Percentiles rank a stretch among this genome's conserved stretches.
Conservation (phyloP, 441 rosid genomes). For the Cnidoscolus chayamansa region DNA sequence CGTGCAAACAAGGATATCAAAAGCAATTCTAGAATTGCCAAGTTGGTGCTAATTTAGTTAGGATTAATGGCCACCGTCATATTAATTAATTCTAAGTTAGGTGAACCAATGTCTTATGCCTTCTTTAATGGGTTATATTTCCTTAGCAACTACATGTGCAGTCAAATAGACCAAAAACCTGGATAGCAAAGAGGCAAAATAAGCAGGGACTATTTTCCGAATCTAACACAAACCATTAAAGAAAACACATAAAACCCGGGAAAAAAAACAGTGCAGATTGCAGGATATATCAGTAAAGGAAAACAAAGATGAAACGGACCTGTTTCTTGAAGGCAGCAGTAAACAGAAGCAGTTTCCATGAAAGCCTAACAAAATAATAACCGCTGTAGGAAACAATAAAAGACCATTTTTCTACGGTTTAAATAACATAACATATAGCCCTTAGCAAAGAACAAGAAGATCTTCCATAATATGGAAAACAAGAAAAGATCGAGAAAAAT, state of each 20-base stretch:
- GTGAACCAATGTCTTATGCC: slow-evolving; percentile 7
- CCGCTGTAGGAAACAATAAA: slow-evolving; percentile 15
- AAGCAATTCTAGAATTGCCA: neutral
- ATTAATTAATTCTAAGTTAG: too few species aligned
- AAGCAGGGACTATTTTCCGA: neutral
- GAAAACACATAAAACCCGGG: slow-evolving; percentile 28
- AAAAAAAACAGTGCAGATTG: neutral
- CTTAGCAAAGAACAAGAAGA: slow-evolving; percentile 17
- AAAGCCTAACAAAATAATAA: slow-evolving; percentile 24
- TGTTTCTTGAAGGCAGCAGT: slow-evolving; percentile 26
- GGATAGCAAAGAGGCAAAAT: neutral
- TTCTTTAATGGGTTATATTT: too few species aligned
- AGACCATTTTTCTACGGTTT: neutral
- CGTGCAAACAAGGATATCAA: neutral
- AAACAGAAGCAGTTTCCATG: slow-evolving; percentile 12
- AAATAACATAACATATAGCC: slow-evolving; percentile 9
- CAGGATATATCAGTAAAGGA: neutral
- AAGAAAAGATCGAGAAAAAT: slow-evolving; percentile 31
- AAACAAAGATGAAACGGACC: neutral
- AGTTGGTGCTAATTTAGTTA: neutral
- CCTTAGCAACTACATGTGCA: neutral
- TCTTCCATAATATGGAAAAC: slow-evolving; percentile 24
- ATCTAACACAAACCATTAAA: slow-evolving; percentile 9
- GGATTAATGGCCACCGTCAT: too few species aligned
- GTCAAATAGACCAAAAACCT: slow-evolving; percentile 10